Percentiles rank a stretch among this genome's conserved stretches.
These are phyloP conservation scores for Acanthamoeba royreba DNA, from an alignment of 208 protist species.

Conservation along the genomic window DNA sequence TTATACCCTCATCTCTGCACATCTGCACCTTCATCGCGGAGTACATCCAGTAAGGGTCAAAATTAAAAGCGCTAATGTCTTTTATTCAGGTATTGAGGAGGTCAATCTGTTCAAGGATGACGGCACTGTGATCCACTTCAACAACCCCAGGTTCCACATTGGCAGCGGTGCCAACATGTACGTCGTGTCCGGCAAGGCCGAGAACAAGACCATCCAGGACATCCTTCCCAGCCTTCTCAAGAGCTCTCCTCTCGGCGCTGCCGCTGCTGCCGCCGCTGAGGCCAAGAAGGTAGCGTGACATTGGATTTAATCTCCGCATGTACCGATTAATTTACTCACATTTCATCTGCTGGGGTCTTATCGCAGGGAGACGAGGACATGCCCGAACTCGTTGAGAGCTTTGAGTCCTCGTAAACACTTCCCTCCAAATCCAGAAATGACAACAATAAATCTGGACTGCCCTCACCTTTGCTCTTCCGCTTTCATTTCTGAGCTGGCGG, in stretches of 20 bases:
- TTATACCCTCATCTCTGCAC: not conserved
- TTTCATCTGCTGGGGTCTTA: too few species aligned
- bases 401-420: conserved; percentile 55
- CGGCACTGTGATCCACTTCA: conserved; percentile 94
- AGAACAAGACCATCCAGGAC: conserved; percentile 74
- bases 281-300: conserved; percentile 78
- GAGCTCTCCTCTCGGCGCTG: conserved; percentile 49
- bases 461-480: not conserved
- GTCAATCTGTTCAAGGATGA: conserved; percentile 96
- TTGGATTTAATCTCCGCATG: conserved; percentile 75
- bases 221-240: not conserved
- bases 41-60: too few species aligned
- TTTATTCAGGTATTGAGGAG: conserved; percentile 90
- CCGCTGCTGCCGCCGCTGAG: conserved; percentile 83
- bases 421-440: not conserved
- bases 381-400: conserved; percentile 68
- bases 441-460: not conserved
- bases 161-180: conserved; percentile 95
- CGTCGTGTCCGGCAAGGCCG: conserved; percentile 89
- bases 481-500: too few species aligned
- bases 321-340: conserved; percentile 47
- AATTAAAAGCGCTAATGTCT: too few species aligned
- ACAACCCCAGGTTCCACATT: conserved; percentile 95
- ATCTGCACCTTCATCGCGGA: not conserved
- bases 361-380: conserved; percentile 66